Evolutionary conservation across 1,284 basidiomycete species (phyloP), one percentile per base, ranked within the genome.

Genomic region (Rhodotorula sp.): DNA sequence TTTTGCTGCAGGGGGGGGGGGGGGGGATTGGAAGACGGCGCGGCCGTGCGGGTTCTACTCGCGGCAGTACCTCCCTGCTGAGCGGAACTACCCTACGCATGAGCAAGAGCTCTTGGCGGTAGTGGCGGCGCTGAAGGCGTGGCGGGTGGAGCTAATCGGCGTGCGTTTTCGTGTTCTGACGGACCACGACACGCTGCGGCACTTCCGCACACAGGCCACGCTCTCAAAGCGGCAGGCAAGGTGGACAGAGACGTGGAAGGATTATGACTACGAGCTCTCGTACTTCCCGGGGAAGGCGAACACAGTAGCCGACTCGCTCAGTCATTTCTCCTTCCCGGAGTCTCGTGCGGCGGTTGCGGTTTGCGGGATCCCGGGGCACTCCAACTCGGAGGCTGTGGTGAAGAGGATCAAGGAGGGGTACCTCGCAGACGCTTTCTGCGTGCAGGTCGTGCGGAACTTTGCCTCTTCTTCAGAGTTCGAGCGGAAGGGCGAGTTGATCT

Each of bases 281-380:
- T 3, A 78, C 79, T 4, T 80, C 78, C 71, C 71, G 80, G 22
- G 82, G 80, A 0, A 76, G 76, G 0, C 81, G 81, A 53, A 77
- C 82, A 67, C 80, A 46, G 64, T 80, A 0, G 70, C 81, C 29
- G 67, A 75, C 1, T 73, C 75, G 1, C 33, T 75, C 0, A 81
- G 61, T 24, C 57, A 64, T 6, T 63, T 63, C 53, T 68, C 57
- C 12, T 63, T 74, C n/a, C 17, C 37, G 0, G 15, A 29, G 3
- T 6, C 37, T 1, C 29, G n/a, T n/a, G n/a, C 51, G 1, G 30
- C 33, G 6, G 1, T 67, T 3, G 44, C 42, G 8, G 67, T 5
- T 79, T 84, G 59, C 56, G 66, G 0, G 72, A 84, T 7, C 80
- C 78, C 64, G 82, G 82, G 0, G 80, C 84, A 68, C 83, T 85